Evolutionary conservation across 2,329 filamentous ascomycete genomes (phyloP), one percentile per base, ranked within the genome.

Genomic region (Claviceps monticola): DNA sequence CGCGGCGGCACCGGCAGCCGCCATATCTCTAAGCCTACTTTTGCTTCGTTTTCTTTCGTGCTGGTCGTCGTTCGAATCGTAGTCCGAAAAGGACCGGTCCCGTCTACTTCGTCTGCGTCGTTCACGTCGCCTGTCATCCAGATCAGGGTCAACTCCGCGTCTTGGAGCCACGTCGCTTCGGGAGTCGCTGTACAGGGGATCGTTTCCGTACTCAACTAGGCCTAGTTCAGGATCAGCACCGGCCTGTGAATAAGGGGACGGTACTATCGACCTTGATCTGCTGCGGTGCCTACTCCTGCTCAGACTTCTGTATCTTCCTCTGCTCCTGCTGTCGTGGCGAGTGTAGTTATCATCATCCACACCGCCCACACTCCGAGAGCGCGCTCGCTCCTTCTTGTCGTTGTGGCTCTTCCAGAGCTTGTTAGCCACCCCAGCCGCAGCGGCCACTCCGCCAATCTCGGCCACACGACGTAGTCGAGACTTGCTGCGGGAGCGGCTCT

Each of bases 181-280:
- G 57, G 67, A 64, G 54, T 66, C 61, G 55, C 70, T 70, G 57
- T 68, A 66, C 57, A 83, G 71, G 59, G 79, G 78, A 57, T 75
- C 72, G 62, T 70, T 72, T 59, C 80, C 80, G 71, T 83, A 83
- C 66, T 83, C 77, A 74, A 83, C 78, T 73, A 82, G 73, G 70
- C 79, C 80, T 80, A 82, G 70, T 70, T 81, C 78, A 71, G 73
- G 74, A 78, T 82, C 79, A 82, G 76, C 73, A 64, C 67, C 68
- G 62, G 69, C 68, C 65, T 74, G 72, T 60, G 72, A 72, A 68
- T 72, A 68, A 66, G 66, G 68, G 69, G 70, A 68, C 68, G 68
- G 67, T 68, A 72, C 69, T 62, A 65, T 64, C 66, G 76, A 78
- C 68, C 73, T 75, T 70, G 72, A 75, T 64, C 74, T 62, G 59